Conservation (phyloP, 2,329 filamentous ascomycete genomes). For the Cladobotryum protrusum region DNA sequence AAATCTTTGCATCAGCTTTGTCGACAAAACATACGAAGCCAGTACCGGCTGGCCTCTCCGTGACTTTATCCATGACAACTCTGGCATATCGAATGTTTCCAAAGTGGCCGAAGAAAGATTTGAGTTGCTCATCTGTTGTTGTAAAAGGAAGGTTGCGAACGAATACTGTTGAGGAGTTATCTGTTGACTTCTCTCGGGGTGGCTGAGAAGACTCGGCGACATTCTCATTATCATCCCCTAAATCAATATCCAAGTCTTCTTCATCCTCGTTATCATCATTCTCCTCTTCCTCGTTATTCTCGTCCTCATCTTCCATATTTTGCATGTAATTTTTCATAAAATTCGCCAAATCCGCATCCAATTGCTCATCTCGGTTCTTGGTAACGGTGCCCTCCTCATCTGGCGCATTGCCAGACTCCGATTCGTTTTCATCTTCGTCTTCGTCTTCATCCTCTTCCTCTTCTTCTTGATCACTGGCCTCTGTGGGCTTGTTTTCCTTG, state of each 20-base stretch:
- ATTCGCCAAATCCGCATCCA: slow-evolving; percentile 43
- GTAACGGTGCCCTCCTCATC: slow-evolving; percentile 22
- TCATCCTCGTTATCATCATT: slow-evolving; percentile 38
- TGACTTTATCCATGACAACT: slow-evolving; percentile 80
- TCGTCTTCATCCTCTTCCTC: slow-evolving; percentile 20
- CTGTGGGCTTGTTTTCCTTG: slow-evolving; percentile 23
- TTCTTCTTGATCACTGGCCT: slow-evolving; percentile 33
- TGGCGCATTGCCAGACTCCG: slow-evolving; percentile 23
- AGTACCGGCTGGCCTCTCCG: slow-evolving; percentile 82
- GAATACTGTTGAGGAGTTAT: slow-evolving; percentile 77
- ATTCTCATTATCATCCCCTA: slow-evolving; percentile 24
- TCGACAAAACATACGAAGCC: slow-evolving; percentile 93
- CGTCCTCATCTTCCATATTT: slow-evolving; percentile 53
- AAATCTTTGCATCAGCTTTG: slow-evolving; percentile 65
- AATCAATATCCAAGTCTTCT: slow-evolving; percentile 39
- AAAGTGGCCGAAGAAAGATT: slow-evolving; percentile 81
- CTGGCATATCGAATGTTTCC: slow-evolving; percentile 85
- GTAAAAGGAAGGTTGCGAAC: slow-evolving; percentile 92
- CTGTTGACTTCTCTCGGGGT: slow-evolving; percentile 35
- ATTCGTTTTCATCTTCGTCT: slow-evolving; percentile 23
- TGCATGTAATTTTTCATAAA: slow-evolving; percentile 54
- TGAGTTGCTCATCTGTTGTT: slow-evolving; percentile 72
- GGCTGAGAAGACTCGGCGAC: slow-evolving; percentile 36
- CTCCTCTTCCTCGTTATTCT: slow-evolving; percentile 40
- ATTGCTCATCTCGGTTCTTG: slow-evolving; percentile 34